Evolutionary conservation across 2,329 filamentous ascomycete genomes (phyloP).

Genomic region (Coniochaeta sp.): DNA sequence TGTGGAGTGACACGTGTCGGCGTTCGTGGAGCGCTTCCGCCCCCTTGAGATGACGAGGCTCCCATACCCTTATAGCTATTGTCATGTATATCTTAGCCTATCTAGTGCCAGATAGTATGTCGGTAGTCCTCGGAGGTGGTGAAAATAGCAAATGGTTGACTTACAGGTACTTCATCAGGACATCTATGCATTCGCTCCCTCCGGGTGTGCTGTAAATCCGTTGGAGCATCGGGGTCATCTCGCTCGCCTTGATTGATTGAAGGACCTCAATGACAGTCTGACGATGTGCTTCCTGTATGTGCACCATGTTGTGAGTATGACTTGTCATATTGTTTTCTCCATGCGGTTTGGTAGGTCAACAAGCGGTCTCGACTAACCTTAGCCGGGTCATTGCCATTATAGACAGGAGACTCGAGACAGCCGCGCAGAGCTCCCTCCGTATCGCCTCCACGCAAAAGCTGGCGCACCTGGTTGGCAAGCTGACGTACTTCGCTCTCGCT

Average conservation of each 20-base stretch:
- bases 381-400: constrained; percentile 48
- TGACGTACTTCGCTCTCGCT: constrained; percentile 72
- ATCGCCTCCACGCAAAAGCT: constrained; percentile 81
- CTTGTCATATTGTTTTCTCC: neutral
- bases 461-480: constrained; percentile 73
- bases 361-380: constrained; percentile 33
- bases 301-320: neutral
- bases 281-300: constrained; percentile 68
- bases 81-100: neutral
- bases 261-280: constrained; percentile 87
- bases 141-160: constrained; percentile 18
- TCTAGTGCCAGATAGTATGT: neutral
- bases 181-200: constrained; percentile 80
- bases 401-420: constrained; percentile 80
- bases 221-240: constrained; percentile 85
- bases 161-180: constrained; percentile 96
- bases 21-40: constrained; percentile 35
- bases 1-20: constrained; percentile 58
- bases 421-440: constrained; percentile 77
- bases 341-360: neutral
- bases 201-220: constrained; percentile 71
- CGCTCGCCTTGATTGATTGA: constrained; percentile 90
- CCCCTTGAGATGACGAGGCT: constrained; percentile 21
- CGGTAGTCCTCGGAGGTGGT: neutral
- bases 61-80: constrained; percentile 86